Evolutionary conservation across 805 yeast genomes (phyloP), one percentile per base, ranked within the genome.

Genomic region (Groenewaldozyma salmanticensis): DNA sequence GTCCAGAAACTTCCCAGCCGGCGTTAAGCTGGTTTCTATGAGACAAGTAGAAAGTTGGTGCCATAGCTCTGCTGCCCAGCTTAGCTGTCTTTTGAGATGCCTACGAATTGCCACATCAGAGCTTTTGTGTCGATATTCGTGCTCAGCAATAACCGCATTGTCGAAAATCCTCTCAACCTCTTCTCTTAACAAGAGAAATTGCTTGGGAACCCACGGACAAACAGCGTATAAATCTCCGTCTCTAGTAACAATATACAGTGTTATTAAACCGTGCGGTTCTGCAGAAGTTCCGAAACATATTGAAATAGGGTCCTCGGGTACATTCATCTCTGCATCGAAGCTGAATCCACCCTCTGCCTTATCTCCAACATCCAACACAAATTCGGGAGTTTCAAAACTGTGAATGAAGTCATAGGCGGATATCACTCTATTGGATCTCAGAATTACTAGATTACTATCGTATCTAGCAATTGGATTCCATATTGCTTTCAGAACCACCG

Each of bases 191-290:
- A 68, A 63, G 1, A 66, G 55, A 21, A 75, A 49, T 20, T 63
- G 56, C 1, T 55, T 45, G 0, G 88, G 85, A 17, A 73, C 51
- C 54, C 78, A 79, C n/a, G 92, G 92, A 47, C 71, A 75, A 2
- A 81, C 59, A 1, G 71, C 63, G 51, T 70, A 79, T 1, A 82
- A 45, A 47, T 81, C 83, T 11, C 80, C 77, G 40, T 75, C 81
- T 6, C 60, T 53, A 6, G 70, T 70, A 39, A 76, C 50, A 5
- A 79, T 53, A 50, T 71, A 76, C 17, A 81, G 58, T 0, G 82
- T 69, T 39, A 80, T 51, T 2, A 68, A 66, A 9, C 79, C 79
- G 16, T 57, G 47, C 13, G 42, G 33, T 1, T 53, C 56, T 2
- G 48, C 54, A 1, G 37, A 40, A 2, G 75, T 57, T 34, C 79